Evolutionary conservation across 2,329 filamentous ascomycete species (phyloP), one percentile per base, ranked within the genome.

Genomic region (Calonectria leucothoes): DNA sequence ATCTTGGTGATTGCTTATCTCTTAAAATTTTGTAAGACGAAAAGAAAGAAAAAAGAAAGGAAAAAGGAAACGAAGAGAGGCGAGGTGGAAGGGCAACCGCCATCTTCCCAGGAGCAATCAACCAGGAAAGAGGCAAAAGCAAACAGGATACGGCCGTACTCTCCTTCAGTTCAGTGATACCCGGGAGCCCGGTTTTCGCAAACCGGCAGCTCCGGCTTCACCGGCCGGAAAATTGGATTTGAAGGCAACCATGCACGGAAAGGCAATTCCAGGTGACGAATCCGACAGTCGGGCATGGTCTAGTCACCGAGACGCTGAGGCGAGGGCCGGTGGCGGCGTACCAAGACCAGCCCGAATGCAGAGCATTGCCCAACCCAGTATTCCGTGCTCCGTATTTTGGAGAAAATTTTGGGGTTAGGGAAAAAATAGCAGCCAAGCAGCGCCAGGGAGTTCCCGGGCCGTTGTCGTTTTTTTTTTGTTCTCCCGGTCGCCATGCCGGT

Each of bases 401-500:
- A 68, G 57, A 66, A 27, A 74, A 33, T 64, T 66, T 57, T 63
- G 77, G 52, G 39, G 69, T 63, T 59, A 67, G 27, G 23, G 31
- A 48, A 37, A 33, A 15, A 33, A 39, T n/a, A n/a, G n/a, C n/a
- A n/a, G 39, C 20, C 55, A 33, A 33, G 15, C 59, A 48, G 37
- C 59, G 39, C 39, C 37, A 48, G 37, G 59, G 39, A 48, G 59
- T 64, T 64, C 59, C 67, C 74, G 75, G 75, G 69, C 77, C 67
- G 73, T 70, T 59, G 75, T 64, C 69, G 59, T 70, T 37, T n/a
- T 37, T 37, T 61, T 52, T 27, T 27, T 27, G 49, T 25, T 52
- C 15, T 65, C 66, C 76, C 76, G 76, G 77, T 45, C 72, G 67
- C 73, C 23, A 12, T 45, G 29, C 64, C 64, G 64, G 64, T 67